Evolutionary conservation across 2,329 filamentous ascomycete species (phyloP).

Genomic region (Trichophyton verrucosum): DNA sequence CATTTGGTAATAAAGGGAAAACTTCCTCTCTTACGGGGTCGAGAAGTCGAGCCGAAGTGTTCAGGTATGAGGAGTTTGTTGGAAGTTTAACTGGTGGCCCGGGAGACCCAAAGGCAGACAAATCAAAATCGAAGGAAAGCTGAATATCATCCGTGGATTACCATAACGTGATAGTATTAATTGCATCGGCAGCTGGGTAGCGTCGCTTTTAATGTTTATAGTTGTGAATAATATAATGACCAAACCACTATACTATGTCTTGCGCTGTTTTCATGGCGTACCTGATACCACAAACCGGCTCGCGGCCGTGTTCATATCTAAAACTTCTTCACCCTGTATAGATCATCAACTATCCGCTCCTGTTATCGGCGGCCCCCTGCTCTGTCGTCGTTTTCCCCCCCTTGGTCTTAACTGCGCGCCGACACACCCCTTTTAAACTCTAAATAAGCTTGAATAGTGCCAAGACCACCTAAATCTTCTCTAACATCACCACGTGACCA

Average conservation of each 20-base stretch:
- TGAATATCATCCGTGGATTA: neutral
- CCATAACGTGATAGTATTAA: neutral
- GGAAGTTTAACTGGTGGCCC: constrained; percentile 48
- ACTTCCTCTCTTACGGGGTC: constrained; percentile 40
- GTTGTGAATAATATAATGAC: neutral
- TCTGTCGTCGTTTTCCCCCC: neutral
- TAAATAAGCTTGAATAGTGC: neutral
- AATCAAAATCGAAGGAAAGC: constrained; percentile 11
- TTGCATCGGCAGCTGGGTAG: neutral
- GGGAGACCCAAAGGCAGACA: constrained; percentile 11
- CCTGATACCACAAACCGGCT: neutral
- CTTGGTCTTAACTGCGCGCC: neutral
- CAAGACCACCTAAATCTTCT: too few species aligned
- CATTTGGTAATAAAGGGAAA: constrained; percentile 53
- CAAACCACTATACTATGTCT: neutral
- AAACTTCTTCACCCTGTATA: neutral
- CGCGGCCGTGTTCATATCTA: neutral
- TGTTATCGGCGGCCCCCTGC: too few species aligned
- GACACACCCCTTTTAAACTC: neutral
- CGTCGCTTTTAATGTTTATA: neutral
- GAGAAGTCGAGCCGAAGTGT: constrained; percentile 67
- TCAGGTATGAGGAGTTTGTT: constrained; percentile 89
- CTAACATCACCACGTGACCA: neutral
- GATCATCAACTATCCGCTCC: neutral
- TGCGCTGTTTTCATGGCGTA: neutral